Evolutionary conservation across 352 stramenopile genomes (phyloP).

Genomic region (Globisporangium radiosum): DNA sequence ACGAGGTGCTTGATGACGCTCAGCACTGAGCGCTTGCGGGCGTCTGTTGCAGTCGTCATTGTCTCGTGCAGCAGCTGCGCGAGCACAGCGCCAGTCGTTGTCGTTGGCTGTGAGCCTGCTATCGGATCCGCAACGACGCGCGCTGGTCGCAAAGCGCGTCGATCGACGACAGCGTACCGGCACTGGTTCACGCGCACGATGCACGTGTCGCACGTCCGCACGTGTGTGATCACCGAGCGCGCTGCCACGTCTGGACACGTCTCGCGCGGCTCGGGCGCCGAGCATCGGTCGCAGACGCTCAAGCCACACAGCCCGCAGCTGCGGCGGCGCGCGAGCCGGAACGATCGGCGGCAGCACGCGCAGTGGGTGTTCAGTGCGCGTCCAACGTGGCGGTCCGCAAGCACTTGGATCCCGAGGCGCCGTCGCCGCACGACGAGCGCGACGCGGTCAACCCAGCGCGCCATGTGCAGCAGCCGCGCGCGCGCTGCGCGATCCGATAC

Average conservation of each 20-base stretch:
- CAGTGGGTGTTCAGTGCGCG: slow-evolving; percentile 22
- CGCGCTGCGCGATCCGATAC: slow-evolving; percentile 12
- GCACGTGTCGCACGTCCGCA: slow-evolving; percentile 22
- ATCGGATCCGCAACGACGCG: slow-evolving; percentile 3
- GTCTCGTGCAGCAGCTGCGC: slow-evolving; percentile 22
- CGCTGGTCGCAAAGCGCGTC: slow-evolving; percentile 4
- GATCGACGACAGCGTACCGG: slow-evolving; percentile 14
- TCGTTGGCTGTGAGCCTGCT: background rate
- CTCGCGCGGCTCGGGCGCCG: slow-evolving; percentile 21
- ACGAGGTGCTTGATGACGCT: slow-evolving; percentile 32
- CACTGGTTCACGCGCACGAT: slow-evolving; percentile 19
- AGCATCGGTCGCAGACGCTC: slow-evolving; percentile 27
- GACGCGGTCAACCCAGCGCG: slow-evolving; percentile 18
- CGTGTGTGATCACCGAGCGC: slow-evolving; percentile 12
- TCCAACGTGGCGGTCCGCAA: slow-evolving; percentile 25
- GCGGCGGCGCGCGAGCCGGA: slow-evolving; percentile 12
- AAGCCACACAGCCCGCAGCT: slow-evolving; percentile 26
- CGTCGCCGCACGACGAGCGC: slow-evolving; percentile 32
- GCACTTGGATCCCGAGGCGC: slow-evolving; percentile 45
- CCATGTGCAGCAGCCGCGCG: slow-evolving; percentile 15
- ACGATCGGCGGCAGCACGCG: slow-evolving; percentile 34
- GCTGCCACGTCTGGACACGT: slow-evolving; percentile 1
- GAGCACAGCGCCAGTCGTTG: slow-evolving; percentile 6
- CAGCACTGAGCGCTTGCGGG: slow-evolving; percentile 19
- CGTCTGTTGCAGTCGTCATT: slow-evolving; percentile 10